A percentile compares a stretch with the other conserved stretches of the same genome.
Evolutionary conservation across 805 yeast genomes (phyloP).

Genomic region (Priceomyces fermenticarens): DNA sequence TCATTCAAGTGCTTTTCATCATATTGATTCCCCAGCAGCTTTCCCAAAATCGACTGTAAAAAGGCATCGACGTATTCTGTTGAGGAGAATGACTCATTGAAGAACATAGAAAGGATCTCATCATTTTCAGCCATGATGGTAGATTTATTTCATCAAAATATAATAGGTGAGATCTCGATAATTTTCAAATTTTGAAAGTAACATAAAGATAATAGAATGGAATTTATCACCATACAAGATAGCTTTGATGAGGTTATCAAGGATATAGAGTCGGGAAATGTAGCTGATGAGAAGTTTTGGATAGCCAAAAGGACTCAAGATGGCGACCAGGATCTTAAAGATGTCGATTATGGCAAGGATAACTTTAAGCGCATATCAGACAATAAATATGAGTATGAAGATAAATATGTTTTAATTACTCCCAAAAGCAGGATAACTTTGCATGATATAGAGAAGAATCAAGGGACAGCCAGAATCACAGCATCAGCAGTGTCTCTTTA

Average conservation of each 20-base stretch:
- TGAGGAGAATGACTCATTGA: conserved; percentile 64
- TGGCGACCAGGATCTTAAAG: conserved; percentile 7
- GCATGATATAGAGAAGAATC: background rate
- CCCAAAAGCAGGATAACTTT: background rate
- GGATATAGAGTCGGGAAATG: conserved; percentile 27
- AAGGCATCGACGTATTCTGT: conserved; percentile 64
- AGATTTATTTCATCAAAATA: background rate
- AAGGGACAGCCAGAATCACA: conserved; percentile 1
- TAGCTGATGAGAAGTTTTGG: conserved; percentile 39
- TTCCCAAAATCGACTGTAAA: conserved; percentile 35
- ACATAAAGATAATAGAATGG: conserved; percentile 9
- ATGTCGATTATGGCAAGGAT: background rate
- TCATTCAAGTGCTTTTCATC: conserved; percentile 30
- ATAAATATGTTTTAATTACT: conserved; percentile 2
- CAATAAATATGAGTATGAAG: conserved; percentile 1
- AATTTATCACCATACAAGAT: conserved; percentile 39
- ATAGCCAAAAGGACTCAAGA: conserved; percentile 32
- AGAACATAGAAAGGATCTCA: conserved; percentile 61
- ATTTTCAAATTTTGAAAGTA: too few relatives aligned
- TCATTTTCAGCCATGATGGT: conserved; percentile 7
- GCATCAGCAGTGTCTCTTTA: conserved; percentile 1
- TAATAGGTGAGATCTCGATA: too few relatives aligned
- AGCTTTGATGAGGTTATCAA: conserved; percentile 41
- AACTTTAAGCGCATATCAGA: background rate
- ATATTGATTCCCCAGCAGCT: conserved; percentile 10